Evolutionary conservation across 345 rosid genomes (phyloP).

Genomic region (Linum lewisii): DNA sequence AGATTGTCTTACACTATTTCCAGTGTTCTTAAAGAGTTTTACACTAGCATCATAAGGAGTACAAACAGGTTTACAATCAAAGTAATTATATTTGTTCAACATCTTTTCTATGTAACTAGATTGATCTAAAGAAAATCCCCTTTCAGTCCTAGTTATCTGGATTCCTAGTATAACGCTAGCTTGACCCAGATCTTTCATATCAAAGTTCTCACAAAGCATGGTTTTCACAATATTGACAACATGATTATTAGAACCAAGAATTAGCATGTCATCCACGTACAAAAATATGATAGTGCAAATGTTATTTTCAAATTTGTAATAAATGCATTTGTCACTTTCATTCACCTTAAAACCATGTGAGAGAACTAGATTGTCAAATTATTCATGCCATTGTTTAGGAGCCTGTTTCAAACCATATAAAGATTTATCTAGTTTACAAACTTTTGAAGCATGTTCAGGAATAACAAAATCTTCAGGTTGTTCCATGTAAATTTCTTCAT

Average conservation of each 20-base stretch:
- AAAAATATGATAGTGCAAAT: neutral
- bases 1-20: neutral
- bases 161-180: neutral
- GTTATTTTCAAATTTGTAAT: neutral
- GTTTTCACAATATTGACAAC: neutral
- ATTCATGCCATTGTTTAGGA: neutral
- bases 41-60: neutral
- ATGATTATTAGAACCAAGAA: neutral
- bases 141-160: neutral
- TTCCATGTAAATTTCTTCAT: neutral
- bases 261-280: slow-evolving; percentile 3
- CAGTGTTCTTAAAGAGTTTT: neutral
- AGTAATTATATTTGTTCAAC: neutral
- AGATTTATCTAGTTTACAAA: neutral
- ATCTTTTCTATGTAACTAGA: slow-evolving; percentile 5
- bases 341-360: neutral
- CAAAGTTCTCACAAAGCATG: neutral
- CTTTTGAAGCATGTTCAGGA: neutral
- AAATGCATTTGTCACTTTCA: neutral
- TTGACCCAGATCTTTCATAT: neutral
- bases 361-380: neutral
- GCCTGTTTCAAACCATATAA: neutral
- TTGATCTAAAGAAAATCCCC: neutral
- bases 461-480: neutral
- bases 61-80: neutral